Percentiles rank a stretch among this genome's conserved stretches.
Evolutionary conservation across 768 basidiomycete genomes (phyloP).

Genomic region (Boletus subcaerulescens): DNA sequence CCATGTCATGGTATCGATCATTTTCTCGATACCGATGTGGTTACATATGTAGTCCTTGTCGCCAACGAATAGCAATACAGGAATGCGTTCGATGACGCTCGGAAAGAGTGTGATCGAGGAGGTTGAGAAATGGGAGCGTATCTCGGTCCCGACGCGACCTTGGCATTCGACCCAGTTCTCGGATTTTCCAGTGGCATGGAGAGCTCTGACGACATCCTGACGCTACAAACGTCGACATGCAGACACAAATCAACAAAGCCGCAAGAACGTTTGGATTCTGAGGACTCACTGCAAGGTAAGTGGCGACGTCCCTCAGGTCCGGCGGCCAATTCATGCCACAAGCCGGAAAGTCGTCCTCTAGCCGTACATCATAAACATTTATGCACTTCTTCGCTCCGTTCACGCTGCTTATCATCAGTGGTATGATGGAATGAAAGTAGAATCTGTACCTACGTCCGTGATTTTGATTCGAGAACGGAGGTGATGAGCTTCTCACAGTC

Average conservation of each 20-base stretch:
- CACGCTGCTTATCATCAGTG: conserved; percentile 41
- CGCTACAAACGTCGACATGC: conserved; percentile 46
- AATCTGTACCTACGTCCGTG: conserved; percentile 20
- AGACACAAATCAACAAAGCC: background rate
- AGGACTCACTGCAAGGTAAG: conserved; percentile 73
- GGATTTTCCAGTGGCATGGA: conserved; percentile 77
- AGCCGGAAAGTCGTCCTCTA: conserved; percentile 79
- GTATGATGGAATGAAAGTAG: background rate
- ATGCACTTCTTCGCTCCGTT: conserved; percentile 74
- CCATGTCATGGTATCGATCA: conserved; percentile 85
- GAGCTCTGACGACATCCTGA: conserved; percentile 70
- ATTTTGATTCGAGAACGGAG: conserved; percentile 34
- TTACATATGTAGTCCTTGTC: conserved; percentile 98
- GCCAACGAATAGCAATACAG: conserved; percentile 89
- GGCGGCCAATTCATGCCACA: conserved; percentile 99
- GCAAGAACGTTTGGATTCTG: background rate
- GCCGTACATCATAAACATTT: conserved; percentile 93
- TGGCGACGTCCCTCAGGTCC: conserved; percentile 70
- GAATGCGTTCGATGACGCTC: conserved; percentile 70
- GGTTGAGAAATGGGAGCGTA: conserved; percentile 53
- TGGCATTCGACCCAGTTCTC: conserved; percentile 90
- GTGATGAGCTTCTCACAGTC: conserved; percentile 61
- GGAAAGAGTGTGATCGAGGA: conserved; percentile 80
- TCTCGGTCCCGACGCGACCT: conserved; percentile 56
- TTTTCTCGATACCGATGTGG: conserved; percentile 83